A percentile compares a stretch with the other conserved stretches of the same genome.
These are phyloP conservation scores for Corynascus novoguineensis DNA, from an alignment of 495 filamentous ascomycete genomes.

Conservation along the genomic window DNA sequence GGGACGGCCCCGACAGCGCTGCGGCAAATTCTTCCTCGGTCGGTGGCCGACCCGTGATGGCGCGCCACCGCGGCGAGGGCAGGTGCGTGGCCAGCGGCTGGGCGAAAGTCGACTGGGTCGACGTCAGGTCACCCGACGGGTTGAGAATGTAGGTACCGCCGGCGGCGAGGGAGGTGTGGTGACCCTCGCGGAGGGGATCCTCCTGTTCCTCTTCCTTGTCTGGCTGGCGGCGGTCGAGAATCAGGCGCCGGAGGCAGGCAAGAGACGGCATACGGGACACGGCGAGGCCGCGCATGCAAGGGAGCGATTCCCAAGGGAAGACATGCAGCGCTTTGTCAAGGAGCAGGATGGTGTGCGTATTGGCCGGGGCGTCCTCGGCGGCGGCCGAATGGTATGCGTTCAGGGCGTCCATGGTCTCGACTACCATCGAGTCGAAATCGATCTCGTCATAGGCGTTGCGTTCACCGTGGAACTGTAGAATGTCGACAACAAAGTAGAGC, in stretches of 20 bases:
- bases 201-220: no score
- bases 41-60: conserved; percentile 61
- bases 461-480: conserved; percentile 94
- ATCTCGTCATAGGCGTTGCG: conserved; percentile 96
- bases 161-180: conserved; percentile 51
- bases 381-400: conserved; percentile 63
- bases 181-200: conserved; percentile 34
- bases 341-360: conserved; percentile 81
- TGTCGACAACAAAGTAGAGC: conserved; percentile 92
- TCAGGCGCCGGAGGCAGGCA: conserved; percentile 59
- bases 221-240: conserved; percentile 31
- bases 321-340: conserved; percentile 83
- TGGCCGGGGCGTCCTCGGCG: conserved; percentile 18
- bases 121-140: conserved; percentile 70
- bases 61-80: conserved; percentile 49
- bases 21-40: conserved; percentile 69
- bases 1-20: no score
- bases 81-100: conserved; percentile 50
- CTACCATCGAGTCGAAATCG: conserved; percentile 84
- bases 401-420: conserved; percentile 78
- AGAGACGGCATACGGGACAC: conserved; percentile 82
- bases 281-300: conserved; percentile 71
- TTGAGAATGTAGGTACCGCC: conserved; percentile 89
- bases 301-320: conserved; percentile 94
- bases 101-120: conserved; percentile 72